phyloP scores from a whole-genome alignment of 208 protist species.

The Leishmania aethiopica region DNA sequence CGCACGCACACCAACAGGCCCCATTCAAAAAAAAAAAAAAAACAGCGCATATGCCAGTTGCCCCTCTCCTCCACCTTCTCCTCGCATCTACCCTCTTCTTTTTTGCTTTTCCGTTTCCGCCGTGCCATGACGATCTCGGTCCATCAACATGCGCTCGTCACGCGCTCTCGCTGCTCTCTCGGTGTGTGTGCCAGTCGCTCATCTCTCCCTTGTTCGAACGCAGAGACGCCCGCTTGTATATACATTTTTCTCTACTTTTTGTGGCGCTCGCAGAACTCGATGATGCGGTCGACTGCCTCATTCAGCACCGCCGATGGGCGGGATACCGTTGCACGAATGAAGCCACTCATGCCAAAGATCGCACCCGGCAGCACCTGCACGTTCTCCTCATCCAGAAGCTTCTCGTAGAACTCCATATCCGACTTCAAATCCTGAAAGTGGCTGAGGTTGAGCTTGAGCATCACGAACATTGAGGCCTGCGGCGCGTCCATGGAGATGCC shows the following conservation, averaged over 20 bases:
- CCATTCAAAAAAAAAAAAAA: no score
- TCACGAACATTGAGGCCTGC: constrained; percentile 92
- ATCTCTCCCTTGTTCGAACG: neutral
- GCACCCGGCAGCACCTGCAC: constrained; percentile 90
- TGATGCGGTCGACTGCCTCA: constrained; percentile 84
- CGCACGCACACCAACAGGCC: neutral
- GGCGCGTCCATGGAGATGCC: constrained; percentile 66
- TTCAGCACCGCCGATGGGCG: constrained; percentile 62
- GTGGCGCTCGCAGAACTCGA: constrained; percentile 70
- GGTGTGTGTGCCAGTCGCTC: no score
- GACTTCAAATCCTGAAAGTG: constrained; percentile 73
- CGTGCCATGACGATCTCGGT: neutral
- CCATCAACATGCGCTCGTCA: neutral
- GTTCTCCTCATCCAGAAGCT: constrained; percentile 83
- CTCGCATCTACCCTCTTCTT: neutral
- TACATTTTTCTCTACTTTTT: constrained; percentile 20
- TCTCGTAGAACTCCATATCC: constrained; percentile 84
- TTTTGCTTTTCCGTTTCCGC: neutral
- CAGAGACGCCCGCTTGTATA: neutral
- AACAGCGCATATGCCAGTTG: neutral
- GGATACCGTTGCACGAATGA: constrained; percentile 85
- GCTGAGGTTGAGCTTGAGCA: constrained; percentile 77
- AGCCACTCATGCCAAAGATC: constrained; percentile 79
- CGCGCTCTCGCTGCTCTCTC: neutral
- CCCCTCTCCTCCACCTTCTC: neutral